These are phyloP conservation scores for Meripilus lineatus DNA, from an alignment of 1,284 basidiomycete species.

Conservation along the genomic window DNA sequence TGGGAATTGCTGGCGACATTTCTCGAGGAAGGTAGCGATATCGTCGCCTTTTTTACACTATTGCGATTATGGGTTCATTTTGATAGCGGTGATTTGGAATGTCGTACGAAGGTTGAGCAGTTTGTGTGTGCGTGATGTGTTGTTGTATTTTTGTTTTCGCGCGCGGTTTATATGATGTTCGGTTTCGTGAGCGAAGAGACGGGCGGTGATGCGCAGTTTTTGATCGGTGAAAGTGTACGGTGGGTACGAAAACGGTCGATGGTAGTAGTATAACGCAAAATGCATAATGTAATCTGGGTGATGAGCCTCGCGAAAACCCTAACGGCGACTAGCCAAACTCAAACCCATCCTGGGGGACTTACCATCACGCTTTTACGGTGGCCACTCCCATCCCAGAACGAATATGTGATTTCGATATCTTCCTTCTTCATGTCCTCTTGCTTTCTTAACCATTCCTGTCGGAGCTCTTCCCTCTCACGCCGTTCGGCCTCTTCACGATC, in stretches of 20 bases:
- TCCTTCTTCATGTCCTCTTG: conserved; percentile 89
- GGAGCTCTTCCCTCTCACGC: conserved; percentile 80
- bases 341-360: conserved; percentile 29
- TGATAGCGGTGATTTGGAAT: too few relatives aligned
- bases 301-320: conserved; percentile 19
- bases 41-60: conserved; percentile 99
- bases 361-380: conserved; percentile 92
- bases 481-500: conserved; percentile 93
- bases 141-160: too few relatives aligned
- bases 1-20: conserved; percentile 88
- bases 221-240: too few relatives aligned
- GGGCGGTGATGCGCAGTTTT: too few relatives aligned
- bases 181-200: too few relatives aligned
- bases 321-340: not conserved
- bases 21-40: conserved; percentile 86
- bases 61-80: not conserved
- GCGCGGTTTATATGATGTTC: too few relatives aligned
- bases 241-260: too few relatives aligned
- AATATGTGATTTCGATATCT: conserved; percentile 90
- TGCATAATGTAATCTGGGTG: conserved; percentile 20
- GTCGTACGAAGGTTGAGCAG: too few relatives aligned
- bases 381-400: conserved; percentile 98
- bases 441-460: conserved; percentile 86
- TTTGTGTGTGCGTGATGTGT: too few relatives aligned
- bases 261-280: too few relatives aligned